phyloP scores from a whole-genome alignment of 2,329 filamentous ascomycete genomes.

The Podosphaera fusca region DNA sequence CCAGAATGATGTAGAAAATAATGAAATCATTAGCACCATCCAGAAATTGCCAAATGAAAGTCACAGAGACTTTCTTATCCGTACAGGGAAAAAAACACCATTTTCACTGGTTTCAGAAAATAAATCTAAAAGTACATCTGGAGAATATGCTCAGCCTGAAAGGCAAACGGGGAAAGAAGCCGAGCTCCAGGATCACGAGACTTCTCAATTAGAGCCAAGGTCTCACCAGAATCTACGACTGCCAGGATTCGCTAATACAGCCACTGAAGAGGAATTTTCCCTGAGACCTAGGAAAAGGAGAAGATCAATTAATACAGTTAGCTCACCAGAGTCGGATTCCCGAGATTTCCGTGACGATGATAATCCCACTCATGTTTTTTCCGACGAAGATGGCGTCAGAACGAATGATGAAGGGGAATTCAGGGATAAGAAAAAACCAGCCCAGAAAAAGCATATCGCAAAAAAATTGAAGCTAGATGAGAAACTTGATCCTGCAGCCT shows the following conservation, averaged over 20 bases:
- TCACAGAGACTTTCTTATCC: constrained; percentile 70
- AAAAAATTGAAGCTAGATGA: constrained; percentile 13
- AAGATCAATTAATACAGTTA: constrained; percentile 18
- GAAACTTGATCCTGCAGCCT: constrained; percentile 16
- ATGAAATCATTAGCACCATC: constrained; percentile 24
- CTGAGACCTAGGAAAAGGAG: constrained; percentile 34
- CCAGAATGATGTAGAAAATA: constrained; percentile 24
- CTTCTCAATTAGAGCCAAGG: constrained; percentile 24
- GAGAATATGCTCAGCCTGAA: constrained; percentile 53
- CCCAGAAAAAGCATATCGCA: constrained; percentile 16
- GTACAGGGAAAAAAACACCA: constrained; percentile 92
- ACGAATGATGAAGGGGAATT: constrained; percentile 2
- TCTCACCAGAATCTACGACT: constrained; percentile 53
- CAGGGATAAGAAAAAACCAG: too few relatives aligned
- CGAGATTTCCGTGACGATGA: constrained; percentile 15
- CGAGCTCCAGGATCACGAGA: constrained; percentile 18
- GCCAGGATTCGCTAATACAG: constrained; percentile 42
- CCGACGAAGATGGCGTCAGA: constrained; percentile 9
- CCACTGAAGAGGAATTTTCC: constrained; percentile 29
- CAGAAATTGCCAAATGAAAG: constrained; percentile 55
- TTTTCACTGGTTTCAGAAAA: constrained; percentile 51
- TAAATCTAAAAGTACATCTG: constrained; percentile 32
- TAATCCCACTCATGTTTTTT: constrained; percentile 11
- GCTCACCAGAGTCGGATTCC: constrained; percentile 6
- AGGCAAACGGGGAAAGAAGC: constrained; percentile 57